A percentile compares a stretch with the other conserved stretches of the same genome.
Evolutionary conservation across 495 filamentous ascomycete species (phyloP).

Genomic region (Xylaria flabelliformis): DNA sequence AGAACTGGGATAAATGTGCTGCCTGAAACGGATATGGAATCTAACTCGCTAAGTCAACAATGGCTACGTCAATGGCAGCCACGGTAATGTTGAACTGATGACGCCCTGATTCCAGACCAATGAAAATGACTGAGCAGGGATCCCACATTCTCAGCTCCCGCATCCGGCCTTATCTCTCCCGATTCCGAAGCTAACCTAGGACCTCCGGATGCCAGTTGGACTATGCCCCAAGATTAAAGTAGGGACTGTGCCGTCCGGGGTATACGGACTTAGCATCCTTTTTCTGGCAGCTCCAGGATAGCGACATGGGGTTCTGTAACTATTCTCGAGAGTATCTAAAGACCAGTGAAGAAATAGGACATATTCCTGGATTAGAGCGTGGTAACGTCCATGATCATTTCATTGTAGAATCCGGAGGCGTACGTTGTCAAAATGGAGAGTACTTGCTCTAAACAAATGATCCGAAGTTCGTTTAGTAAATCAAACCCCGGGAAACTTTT

Average conservation of each 20-base stretch:
- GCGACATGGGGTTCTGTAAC: conserved; percentile 4
- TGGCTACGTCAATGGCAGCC: not conserved
- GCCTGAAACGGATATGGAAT: not conserved
- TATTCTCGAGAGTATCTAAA: not conserved
- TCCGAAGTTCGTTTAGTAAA: conserved; percentile 6
- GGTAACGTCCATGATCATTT: not conserved
- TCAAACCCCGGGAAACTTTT: not conserved
- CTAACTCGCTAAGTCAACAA: not conserved
- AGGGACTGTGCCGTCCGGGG: conserved; percentile 7
- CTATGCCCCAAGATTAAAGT: not conserved
- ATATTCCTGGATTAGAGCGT: not conserved
- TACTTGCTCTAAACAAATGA: conserved; percentile 5
- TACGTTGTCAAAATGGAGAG: conserved; percentile 8
- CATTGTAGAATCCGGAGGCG: not conserved
- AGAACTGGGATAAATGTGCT: not conserved
- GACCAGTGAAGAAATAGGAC: not conserved
- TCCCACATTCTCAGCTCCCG: not conserved
- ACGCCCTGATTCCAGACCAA: not conserved
- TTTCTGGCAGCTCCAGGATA: conserved; percentile 1
- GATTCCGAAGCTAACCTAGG: not conserved
- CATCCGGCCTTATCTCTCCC: conserved; percentile 8
- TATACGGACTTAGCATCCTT: conserved; percentile 5
- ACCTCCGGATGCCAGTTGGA: conserved; percentile 14
- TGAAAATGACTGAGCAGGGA: not conserved
- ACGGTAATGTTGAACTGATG: not conserved